These are phyloP conservation scores for Auricularia sp. DNA, from an alignment of 768 basidiomycete genomes.

Conservation along the genomic window DNA sequence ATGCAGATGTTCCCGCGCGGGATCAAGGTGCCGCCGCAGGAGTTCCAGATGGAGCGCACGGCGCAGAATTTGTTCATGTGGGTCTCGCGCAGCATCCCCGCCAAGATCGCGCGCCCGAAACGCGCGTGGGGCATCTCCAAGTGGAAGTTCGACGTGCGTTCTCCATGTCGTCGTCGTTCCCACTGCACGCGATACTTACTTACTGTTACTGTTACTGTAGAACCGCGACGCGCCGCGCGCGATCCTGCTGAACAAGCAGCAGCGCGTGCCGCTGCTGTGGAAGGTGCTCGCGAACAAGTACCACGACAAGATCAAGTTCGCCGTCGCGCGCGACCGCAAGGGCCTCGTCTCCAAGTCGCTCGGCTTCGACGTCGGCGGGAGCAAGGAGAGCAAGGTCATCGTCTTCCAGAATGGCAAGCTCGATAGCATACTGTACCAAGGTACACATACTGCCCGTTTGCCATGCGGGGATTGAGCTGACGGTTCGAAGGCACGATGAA, in stretches of 20 bases:
- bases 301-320: conserved; percentile 51
- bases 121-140: conserved; percentile 44
- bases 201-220: conserved; percentile 14
- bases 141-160: conserved; percentile 62
- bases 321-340: conserved; percentile 53
- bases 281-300: conserved; percentile 69
- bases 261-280: conserved; percentile 71
- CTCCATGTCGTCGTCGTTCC: neutral
- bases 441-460: conserved; percentile 31
- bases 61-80: conserved; percentile 66
- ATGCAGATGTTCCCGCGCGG: conserved; percentile 71
- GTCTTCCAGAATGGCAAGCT: conserved; percentile 55
- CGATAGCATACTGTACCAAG: conserved; percentile 54
- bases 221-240: conserved; percentile 41
- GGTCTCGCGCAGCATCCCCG: conserved; percentile 65
- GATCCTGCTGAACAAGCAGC: conserved; percentile 65
- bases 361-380: conserved; percentile 46
- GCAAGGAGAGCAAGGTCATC: conserved; percentile 57
- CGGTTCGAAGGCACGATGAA: conserved; percentile 50
- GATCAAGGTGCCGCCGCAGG: conserved; percentile 44
- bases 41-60: conserved; percentile 65
- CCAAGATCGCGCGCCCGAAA: conserved; percentile 46
- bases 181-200: no score
- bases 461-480: no score
- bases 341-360: conserved; percentile 48